Conservation (phyloP, 345 rosid species). For the Citropsis articulata region DNA sequence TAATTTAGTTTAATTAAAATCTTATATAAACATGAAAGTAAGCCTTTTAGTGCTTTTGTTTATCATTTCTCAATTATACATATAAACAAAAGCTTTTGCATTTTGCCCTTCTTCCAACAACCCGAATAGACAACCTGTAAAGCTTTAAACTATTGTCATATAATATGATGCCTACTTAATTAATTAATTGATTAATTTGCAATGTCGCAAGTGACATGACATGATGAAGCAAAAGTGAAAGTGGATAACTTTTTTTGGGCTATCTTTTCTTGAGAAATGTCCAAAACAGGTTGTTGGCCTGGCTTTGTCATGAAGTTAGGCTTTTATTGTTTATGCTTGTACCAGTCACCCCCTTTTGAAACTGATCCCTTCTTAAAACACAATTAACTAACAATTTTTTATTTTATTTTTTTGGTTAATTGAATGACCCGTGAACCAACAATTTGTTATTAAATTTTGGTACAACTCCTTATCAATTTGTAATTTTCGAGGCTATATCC, state of each 20-base stretch:
- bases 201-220: not conserved
- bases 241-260: not conserved
- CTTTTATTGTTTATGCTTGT: slow-evolving; percentile 12
- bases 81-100: not conserved
- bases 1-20: too few species aligned
- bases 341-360: slow-evolving; percentile 14
- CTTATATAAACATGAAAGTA: too few species aligned
- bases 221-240: slow-evolving; percentile 5
- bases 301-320: slow-evolving; percentile 39
- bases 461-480: slow-evolving; percentile 5
- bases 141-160: not conserved
- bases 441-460: not conserved
- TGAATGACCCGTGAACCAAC: slow-evolving; percentile 28
- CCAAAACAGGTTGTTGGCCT: slow-evolving; percentile 30
- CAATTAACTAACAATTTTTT: slow-evolving; percentile 12
- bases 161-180: not conserved
- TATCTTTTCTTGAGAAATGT: slow-evolving; percentile 5
- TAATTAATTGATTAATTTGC: not conserved
- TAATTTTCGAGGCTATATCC: not conserved
- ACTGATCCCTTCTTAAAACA: slow-evolving; percentile 12
- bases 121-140: slow-evolving; percentile 9
- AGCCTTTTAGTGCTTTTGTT: not conserved
- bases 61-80: not conserved
- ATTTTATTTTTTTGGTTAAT: not conserved
- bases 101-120: not conserved